These are phyloP conservation scores for Pseudonectria buxi DNA, from an alignment of 2,329 filamentous ascomycete genomes.

Conservation along the genomic window DNA sequence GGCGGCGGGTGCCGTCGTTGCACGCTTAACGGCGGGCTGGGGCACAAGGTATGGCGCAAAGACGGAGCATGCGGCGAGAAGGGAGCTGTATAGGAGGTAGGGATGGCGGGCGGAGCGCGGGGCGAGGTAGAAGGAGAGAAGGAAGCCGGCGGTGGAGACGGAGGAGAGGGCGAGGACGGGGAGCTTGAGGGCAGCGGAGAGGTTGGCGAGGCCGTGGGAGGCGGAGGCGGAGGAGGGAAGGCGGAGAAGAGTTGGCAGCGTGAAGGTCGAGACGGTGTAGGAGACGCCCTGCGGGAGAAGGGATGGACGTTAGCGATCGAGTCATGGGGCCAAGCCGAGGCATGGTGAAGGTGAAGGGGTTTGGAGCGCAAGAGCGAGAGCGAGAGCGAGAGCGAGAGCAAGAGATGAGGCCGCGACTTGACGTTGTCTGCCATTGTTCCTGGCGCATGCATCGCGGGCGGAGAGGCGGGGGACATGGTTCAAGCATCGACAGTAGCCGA, in stretches of 20 bases:
- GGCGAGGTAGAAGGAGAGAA: slow-evolving; percentile 72
- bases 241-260: slow-evolving; percentile 71
- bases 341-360: not conserved
- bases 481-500: slow-evolving; percentile 1
- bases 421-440: too few relatives aligned
- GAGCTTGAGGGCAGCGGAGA: slow-evolving; percentile 55
- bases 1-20: slow-evolving; percentile 17
- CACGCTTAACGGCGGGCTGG: slow-evolving; percentile 8
- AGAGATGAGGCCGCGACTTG: too few relatives aligned
- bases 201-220: slow-evolving; percentile 61
- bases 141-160: slow-evolving; percentile 63
- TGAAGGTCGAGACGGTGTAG: slow-evolving; percentile 71
- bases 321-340: not conserved
- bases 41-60: slow-evolving; percentile 45
- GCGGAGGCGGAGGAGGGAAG: slow-evolving; percentile 71
- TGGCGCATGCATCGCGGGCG: not conserved
- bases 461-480: slow-evolving; percentile 1
- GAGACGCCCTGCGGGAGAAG: slow-evolving; percentile 64
- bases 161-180: slow-evolving; percentile 62
- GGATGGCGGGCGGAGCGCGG: slow-evolving; percentile 72
- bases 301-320: slow-evolving; percentile 8
- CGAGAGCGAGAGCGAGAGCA: too few relatives aligned
- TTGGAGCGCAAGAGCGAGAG: too few relatives aligned
- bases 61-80: slow-evolving; percentile 58
- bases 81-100: slow-evolving; percentile 79